phyloP scores from a whole-genome alignment of 345 rosid genomes.

The Psidium friedrichsthalianum region DNA sequence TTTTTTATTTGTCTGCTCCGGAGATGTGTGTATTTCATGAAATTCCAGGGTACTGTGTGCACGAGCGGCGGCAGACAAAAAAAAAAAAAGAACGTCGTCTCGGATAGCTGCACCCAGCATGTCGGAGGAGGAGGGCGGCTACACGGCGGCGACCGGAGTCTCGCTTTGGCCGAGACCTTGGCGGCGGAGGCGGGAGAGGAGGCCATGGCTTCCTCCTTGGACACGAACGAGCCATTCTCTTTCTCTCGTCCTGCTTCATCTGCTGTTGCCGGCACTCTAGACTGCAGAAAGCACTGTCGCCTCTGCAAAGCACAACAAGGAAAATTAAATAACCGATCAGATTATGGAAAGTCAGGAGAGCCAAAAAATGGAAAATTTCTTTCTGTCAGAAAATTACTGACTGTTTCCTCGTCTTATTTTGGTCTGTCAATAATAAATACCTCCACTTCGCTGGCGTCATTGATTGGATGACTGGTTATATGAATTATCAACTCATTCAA shows the following conservation, averaged over 20 bases:
- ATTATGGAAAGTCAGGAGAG: not conserved
- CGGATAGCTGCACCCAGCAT: not conserved
- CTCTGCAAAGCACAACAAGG: slow-evolving; percentile 26
- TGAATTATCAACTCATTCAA: not conserved
- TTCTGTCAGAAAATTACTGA: not conserved
- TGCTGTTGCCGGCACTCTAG: slow-evolving; percentile 79
- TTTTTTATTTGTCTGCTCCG: not conserved
- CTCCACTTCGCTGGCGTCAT: not conserved
- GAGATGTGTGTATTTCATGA: not conserved
- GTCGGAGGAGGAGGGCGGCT: not conserved
- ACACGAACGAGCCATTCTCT: slow-evolving; percentile 38
- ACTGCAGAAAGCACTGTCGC: slow-evolving; percentile 89
- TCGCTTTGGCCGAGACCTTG: slow-evolving; percentile 27
- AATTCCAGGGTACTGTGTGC: not conserved
- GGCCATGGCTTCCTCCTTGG: slow-evolving; percentile 29
- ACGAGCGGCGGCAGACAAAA: not conserved
- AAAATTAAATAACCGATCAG: not conserved
- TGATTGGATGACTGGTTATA: not conserved
- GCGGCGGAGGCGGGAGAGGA: slow-evolving; percentile 13
- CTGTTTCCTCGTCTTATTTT: not conserved
- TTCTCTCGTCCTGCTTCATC: slow-evolving; percentile 71
- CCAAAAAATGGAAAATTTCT: not conserved
- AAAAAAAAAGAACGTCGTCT: not conserved
- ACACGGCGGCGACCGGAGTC: slow-evolving; percentile 34
- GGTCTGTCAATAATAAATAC: not conserved